phyloP scores from a whole-genome alignment of 2,329 filamentous ascomycete species.

The Fusarium staphyleae region DNA sequence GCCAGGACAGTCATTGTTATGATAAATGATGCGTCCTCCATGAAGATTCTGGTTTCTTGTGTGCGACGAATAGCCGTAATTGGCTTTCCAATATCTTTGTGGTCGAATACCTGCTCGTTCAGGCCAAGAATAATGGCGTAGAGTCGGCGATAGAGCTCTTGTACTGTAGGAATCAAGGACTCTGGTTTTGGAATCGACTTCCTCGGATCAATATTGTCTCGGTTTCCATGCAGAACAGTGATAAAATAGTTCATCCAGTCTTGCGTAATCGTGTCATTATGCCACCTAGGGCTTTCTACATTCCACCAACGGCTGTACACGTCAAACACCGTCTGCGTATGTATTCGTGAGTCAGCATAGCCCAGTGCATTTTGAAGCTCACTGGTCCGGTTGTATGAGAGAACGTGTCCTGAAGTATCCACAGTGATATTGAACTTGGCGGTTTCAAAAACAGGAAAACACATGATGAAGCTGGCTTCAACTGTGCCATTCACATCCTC shows the following conservation, averaged over 20 bases:
- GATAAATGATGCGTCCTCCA: constrained; percentile 55
- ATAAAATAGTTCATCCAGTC: constrained; percentile 60
- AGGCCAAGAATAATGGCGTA: constrained; percentile 48
- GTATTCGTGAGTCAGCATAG: constrained; percentile 16
- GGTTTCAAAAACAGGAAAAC: constrained; percentile 41
- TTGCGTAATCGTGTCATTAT: constrained; percentile 53
- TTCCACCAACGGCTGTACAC: too few relatives aligned
- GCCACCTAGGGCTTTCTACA: constrained; percentile 45
- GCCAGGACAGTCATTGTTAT: constrained; percentile 53
- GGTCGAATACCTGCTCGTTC: constrained; percentile 51
- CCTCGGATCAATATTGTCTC: constrained; percentile 44
- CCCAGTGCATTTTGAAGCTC: constrained; percentile 22
- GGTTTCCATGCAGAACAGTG: constrained; percentile 4
- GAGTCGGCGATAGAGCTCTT: constrained; percentile 37
- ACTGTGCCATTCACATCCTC: constrained; percentile 21
- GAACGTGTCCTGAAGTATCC: constrained; percentile 37
- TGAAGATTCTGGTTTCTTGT: constrained; percentile 54
- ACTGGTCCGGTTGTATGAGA: constrained; percentile 22
- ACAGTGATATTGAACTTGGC: constrained; percentile 47
- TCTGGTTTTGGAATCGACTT: constrained; percentile 29
- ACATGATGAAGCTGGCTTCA: constrained; percentile 34
- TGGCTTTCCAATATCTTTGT: accelerated
- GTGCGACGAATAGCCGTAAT: constrained; percentile 28
- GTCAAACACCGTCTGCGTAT: constrained; percentile 5
- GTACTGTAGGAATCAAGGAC: constrained; percentile 19